Base-by-base conservation (phyloP, 2,329 filamentous ascomycete species). In the Hansfordia pulvinata region DNA sequence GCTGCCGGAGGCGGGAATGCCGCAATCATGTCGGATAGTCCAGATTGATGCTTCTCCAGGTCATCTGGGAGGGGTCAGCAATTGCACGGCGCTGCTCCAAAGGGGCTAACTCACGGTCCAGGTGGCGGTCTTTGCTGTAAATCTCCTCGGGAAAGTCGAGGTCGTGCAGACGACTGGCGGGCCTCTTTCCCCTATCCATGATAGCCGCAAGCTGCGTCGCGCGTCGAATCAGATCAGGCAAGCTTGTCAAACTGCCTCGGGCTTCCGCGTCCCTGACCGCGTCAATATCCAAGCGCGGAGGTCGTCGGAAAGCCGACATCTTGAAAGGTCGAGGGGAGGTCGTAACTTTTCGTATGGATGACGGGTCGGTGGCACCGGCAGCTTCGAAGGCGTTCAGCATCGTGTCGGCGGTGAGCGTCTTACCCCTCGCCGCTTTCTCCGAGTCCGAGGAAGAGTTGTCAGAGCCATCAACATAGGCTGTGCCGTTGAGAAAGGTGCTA, bases 221-320 rank as follows among this genome's bases (percentile, higher is more conserved):
- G 39, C 90, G 72, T 42, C 74, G 69, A 38, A 98, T 96, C 33
- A 98, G 58, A 47, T 96, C 90, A 0, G 86, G 80, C 32, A 98
- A 58, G 52, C 86, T 94, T 2, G 90, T 96, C 35, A 93, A 62
- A 47, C 86, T 94, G 4, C 84, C 86, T 43, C 90, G 72, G 2
- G 78, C 71, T 50, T 94, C 84, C 10, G 82, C 81, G 27, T 78
- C 74, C 36, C 74, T 69, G 4, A 93, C 80, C 4, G 81, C 81
- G 43, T 86, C 76, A 14, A 94, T 77, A 44, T 94, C 75, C 4
- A 94, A 58, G 19, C 69, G 71, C 4, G 83, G 80, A 17, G 88
- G 86, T 25, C 68, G 56, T 37, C 64, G 58, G 30, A 75, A 59
- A 9, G 63, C 66, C 8, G 70, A 73, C 14, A 71, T 37, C 11